Conservation (phyloP, 2,329 filamentous ascomycete species). For the Colletotrichum noveboracense region DNA sequence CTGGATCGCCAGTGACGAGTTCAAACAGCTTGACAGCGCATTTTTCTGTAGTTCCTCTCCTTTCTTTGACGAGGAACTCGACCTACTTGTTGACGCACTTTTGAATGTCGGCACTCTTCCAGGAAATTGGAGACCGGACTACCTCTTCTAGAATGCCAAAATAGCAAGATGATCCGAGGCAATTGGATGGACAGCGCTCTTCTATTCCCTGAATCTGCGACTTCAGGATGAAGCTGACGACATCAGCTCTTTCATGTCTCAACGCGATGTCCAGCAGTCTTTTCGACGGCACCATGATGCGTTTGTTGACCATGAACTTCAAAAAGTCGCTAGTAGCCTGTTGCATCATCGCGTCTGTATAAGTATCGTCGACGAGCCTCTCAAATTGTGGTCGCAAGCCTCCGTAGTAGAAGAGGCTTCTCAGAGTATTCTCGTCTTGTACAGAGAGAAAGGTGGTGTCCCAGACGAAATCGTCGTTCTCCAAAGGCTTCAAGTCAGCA, state of each 20-base stretch:
- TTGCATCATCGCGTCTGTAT: not conserved
- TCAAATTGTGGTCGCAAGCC: not conserved
- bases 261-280: not conserved
- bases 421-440: not conserved
- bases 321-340: not conserved
- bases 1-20: fast-evolving
- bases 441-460: fast-evolving
- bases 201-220: fast-evolving
- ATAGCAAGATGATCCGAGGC: not conserved
- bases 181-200: not conserved
- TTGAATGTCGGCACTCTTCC: not conserved
- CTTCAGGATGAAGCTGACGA: not conserved
- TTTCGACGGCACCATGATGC: not conserved
- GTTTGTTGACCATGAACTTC: fast-evolving
- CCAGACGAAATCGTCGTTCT: not conserved
- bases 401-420: not conserved
- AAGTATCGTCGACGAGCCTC: not conserved
- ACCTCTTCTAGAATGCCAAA: not conserved
- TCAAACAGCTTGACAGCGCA: not conserved
- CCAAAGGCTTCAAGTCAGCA: not conserved
- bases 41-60: not conserved
- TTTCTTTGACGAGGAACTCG: not conserved
- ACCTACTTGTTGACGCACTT: fast-evolving
- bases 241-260: not conserved
- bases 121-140: not conserved